Base-by-base conservation (phyloP, 2,329 filamentous ascomycete genomes). In the Colletotrichum theobromicola region DNA sequence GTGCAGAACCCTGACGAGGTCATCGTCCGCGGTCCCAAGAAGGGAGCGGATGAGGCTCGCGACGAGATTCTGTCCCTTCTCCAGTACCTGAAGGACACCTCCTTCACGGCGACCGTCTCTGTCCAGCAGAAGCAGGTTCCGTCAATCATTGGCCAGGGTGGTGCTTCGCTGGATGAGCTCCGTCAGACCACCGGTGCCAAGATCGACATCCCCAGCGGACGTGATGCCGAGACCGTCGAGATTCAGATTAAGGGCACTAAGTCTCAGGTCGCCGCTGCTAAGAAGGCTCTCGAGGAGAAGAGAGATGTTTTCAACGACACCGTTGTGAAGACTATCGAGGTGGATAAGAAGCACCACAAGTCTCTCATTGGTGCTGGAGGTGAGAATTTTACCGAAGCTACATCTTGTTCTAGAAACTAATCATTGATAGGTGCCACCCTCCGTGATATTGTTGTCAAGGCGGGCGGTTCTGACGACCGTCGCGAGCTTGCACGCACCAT, bases 321-420 rank as follows among this genome's bases (percentile, higher is more conserved):
- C n/a, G 89, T 98, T 65, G 91, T 93, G 18, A 93, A 93, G 86
- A 95, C 92, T 15, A 88, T 99, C 63, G 94, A 97, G 37, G 92
- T 99, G n/a, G 96, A 98, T 79, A 94, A 95, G 87, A 98, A 97
- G 87, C 92, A 97, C 84, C 97, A 99, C 86, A 93, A 94, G 85
- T 91, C 93, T 68, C 88, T 99, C 77, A 99, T 99, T 84, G 97
- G 97, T 76, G 88, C 93, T 77, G 94, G 94, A 82, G 97, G 95
- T 96, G 90, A 86, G 94, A 87, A 79, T 34, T 2, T 70, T 61
- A 57, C 42, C 10, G 13, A 46, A 16, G 2, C 21, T n/a, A 10
- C 7, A 13, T 18, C 5, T 9, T 10, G 3, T 35, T 60, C 16
- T 30, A n/a, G 32, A 70, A 81, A 73, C 85, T 90, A 83, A 92